phyloP scores from a whole-genome alignment of 2,329 filamentous ascomycete species.

The Xylaria sp. region DNA sequence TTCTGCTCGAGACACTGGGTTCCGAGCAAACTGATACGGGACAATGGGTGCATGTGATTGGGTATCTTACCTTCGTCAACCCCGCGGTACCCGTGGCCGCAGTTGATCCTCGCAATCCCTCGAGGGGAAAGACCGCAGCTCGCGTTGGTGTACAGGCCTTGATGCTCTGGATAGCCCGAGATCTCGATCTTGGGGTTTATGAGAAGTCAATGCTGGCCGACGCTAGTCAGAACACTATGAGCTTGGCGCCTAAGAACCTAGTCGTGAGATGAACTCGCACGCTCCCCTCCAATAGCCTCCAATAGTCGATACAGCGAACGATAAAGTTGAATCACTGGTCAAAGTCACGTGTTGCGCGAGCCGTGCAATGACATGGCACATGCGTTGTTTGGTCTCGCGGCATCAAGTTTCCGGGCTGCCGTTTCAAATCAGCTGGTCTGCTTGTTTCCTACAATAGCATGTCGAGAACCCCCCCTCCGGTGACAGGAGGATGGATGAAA shows the following conservation, averaged over 20 bases:
- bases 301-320: conserved; percentile 16
- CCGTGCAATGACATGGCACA: conserved; percentile 24
- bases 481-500: conserved; percentile 16
- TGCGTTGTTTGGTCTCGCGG: conserved; percentile 7
- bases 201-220: conserved; percentile 35
- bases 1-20: conserved; percentile 74
- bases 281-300: conserved; percentile 8
- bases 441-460: conserved; percentile 1
- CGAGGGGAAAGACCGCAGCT: conserved; percentile 30
- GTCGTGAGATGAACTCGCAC: conserved; percentile 12
- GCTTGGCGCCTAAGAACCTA: conserved; percentile 6
- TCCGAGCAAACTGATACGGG: conserved; percentile 74
- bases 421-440: conserved; percentile 2
- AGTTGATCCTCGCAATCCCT: conserved; percentile 6
- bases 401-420: conserved; percentile 11
- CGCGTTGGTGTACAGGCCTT: conserved; percentile 65
- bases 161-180: conserved; percentile 36
- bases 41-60: conserved; percentile 91
- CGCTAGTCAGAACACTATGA: conserved; percentile 13
- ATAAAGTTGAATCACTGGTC: conserved; percentile 13
- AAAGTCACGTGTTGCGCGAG: conserved; percentile 24
- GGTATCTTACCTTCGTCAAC: conserved; percentile 69
- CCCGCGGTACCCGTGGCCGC: conserved; percentile 1
- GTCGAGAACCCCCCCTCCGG: conserved; percentile 17
- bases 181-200: conserved; percentile 38